A percentile compares a stretch with the other conserved stretches of the same genome.
phyloP scores from a whole-genome alignment of 768 basidiomycete species.

The Boletus huronensis region DNA sequence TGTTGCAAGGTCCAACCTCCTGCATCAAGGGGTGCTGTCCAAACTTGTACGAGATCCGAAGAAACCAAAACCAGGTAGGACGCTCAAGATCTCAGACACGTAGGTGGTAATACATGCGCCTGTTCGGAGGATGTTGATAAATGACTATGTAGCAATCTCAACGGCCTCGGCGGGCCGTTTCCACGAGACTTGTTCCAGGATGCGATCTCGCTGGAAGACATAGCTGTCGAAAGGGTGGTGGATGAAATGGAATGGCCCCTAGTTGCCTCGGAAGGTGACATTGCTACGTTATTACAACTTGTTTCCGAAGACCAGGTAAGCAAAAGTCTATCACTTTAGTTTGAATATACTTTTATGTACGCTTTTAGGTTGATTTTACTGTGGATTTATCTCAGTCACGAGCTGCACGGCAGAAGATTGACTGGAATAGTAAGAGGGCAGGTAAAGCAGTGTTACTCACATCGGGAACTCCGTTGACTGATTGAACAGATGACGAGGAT shows the following conservation, averaged over 20 bases:
- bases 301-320: slow-evolving; percentile 76
- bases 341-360: background rate
- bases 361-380: slow-evolving; percentile 60
- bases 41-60: slow-evolving; percentile 60
- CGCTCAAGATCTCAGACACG: slow-evolving; percentile 75
- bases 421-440: slow-evolving; percentile 90
- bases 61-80: slow-evolving; percentile 67
- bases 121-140: background rate
- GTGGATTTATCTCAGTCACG: slow-evolving; percentile 64
- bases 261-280: slow-evolving; percentile 76
- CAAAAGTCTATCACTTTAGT: background rate
- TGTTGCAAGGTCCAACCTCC: slow-evolving; percentile 55
- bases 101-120: slow-evolving; percentile 19
- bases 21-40: slow-evolving; percentile 62
- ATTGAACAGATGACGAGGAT: slow-evolving; percentile 69
- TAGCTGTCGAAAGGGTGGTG: slow-evolving; percentile 44
- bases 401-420: slow-evolving; percentile 51
- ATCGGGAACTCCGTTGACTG: slow-evolving; percentile 3
- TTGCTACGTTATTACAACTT: slow-evolving; percentile 71
- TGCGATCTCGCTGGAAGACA: slow-evolving; percentile 59
- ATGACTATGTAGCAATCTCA: slow-evolving; percentile 52
- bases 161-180: slow-evolving; percentile 61
- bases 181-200: slow-evolving; percentile 67
- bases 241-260: slow-evolving; percentile 78
- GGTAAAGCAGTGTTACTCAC: slow-evolving; percentile 40